A percentile compares a stretch with the other conserved stretches of the same genome.
Conservation (phyloP, 495 filamentous ascomycete genomes). For the Xylona heveae region DNA sequence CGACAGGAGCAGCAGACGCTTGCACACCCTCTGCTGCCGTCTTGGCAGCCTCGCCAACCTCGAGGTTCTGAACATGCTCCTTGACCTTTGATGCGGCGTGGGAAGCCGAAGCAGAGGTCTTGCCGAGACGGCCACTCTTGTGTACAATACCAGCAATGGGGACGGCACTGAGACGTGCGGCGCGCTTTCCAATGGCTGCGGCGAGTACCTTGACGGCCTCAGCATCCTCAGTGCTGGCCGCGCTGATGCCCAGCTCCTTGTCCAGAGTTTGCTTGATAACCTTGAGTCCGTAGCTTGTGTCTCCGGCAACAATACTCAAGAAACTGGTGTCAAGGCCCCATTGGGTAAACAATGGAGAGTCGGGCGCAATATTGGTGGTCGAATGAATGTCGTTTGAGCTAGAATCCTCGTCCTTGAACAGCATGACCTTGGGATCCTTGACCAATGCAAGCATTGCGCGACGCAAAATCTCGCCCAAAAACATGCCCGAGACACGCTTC, state of each 20-base stretch:
- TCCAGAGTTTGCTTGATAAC: constrained; percentile 56
- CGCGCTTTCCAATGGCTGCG: constrained; percentile 67
- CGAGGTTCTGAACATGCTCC: neutral
- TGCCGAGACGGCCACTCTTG: constrained; percentile 41
- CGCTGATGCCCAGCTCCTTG: constrained; percentile 46
- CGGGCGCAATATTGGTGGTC: constrained; percentile 39
- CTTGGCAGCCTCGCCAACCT: neutral
- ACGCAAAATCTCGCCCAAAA: constrained; percentile 83
- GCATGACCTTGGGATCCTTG: constrained; percentile 30
- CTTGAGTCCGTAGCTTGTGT: constrained; percentile 38
- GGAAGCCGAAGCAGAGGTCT: constrained; percentile 8
- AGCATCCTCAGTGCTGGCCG: constrained; percentile 54
- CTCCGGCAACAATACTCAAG: constrained; percentile 59
- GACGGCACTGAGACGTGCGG: constrained; percentile 72
- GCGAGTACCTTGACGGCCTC: constrained; percentile 61
- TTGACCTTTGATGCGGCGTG: neutral
- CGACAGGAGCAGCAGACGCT: neutral
- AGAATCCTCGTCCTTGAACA: constrained; percentile 52
- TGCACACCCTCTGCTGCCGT: neutral
- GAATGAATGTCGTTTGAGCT: constrained; percentile 39
- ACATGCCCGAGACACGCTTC: constrained; percentile 96
- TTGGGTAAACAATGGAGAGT: constrained; percentile 46
- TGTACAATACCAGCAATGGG: constrained; percentile 68
- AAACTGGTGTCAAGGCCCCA: constrained; percentile 86
- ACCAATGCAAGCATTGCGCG: constrained; percentile 37